Evolutionary conservation across 495 filamentous ascomycete genomes (phyloP).

Genomic region (Lineolata rhizophorae): DNA sequence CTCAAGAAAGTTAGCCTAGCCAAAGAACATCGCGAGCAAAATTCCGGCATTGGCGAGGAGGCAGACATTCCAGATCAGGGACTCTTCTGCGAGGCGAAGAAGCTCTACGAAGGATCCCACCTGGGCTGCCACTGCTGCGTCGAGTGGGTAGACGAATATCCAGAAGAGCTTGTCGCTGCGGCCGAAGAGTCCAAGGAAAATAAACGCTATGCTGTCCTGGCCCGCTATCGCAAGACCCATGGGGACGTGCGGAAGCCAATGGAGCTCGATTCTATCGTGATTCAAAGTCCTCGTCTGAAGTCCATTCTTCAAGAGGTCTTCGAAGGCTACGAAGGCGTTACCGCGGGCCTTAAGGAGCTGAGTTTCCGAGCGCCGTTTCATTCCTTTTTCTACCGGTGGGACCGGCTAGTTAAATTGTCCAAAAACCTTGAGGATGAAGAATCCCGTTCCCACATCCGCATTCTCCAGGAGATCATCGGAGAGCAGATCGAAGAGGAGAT

Average conservation of each 20-base stretch:
- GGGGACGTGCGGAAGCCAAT: conserved; percentile 26
- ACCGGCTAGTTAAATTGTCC: conserved; percentile 23
- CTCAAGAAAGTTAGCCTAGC: no score
- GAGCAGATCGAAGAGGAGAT: conserved; percentile 36
- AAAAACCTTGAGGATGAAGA: conserved; percentile 10
- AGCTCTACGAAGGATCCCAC: no score
- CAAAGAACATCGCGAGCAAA: no score
- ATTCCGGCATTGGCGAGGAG: no score
- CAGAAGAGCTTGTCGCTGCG: no score
- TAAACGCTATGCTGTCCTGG: background rate
- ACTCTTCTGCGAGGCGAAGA: no score
- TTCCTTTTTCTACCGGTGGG: conserved; percentile 47
- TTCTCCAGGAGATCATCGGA: conserved; percentile 32
- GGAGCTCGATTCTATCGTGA: conserved; percentile 34
- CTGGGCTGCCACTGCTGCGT: no score
- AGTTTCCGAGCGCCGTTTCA: conserved; percentile 37
- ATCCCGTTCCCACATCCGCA: conserved; percentile 31
- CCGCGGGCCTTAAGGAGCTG: conserved; percentile 32
- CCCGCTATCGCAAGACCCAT: background rate
- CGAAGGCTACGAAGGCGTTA: conserved; percentile 41
- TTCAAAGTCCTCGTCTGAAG: conserved; percentile 43
- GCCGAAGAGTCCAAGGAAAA: no score
- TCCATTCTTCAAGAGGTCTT: conserved; percentile 31
- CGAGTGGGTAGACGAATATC: no score
- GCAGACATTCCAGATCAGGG: no score